Percentiles rank a stretch among this genome's conserved stretches.
Conservation (phyloP, 768 basidiomycete species). For the Trametes punicea region DNA sequence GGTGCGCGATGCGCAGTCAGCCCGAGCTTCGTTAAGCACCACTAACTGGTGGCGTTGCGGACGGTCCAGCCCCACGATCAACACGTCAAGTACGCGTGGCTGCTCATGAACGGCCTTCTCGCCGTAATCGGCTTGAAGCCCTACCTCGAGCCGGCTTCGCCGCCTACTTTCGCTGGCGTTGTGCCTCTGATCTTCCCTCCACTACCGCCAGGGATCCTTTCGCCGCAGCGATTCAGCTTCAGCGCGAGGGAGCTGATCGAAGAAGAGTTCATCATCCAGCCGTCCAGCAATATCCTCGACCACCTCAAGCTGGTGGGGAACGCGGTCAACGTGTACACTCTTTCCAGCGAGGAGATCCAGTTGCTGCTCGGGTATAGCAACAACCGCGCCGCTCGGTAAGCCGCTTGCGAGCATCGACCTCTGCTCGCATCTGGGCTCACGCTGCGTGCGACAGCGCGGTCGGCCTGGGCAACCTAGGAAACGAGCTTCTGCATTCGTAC, state of each 20-base stretch:
- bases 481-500: slow-evolving; percentile 9
- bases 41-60: not conserved
- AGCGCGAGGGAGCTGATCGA: slow-evolving; percentile 11
- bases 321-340: slow-evolving; percentile 8
- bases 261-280: slow-evolving; percentile 15
- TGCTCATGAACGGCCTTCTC: slow-evolving; percentile 10
- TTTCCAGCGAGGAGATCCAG: not conserved
- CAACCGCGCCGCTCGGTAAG: slow-evolving; percentile 11
- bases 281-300: slow-evolving; percentile 6
- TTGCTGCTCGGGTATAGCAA: slow-evolving; percentile 1
- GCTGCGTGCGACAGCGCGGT: not conserved
- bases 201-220: not conserved
- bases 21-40: not conserved
- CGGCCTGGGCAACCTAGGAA: slow-evolving; percentile 3
- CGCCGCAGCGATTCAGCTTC: slow-evolving; percentile 7
- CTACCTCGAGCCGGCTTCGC: slow-evolving; percentile 1
- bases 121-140: not conserved
- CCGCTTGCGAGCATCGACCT: not conserved
- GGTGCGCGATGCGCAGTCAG: not conserved
- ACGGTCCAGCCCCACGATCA: not conserved
- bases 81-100: slow-evolving; percentile 7
- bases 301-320: slow-evolving; percentile 15
- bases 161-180: slow-evolving; percentile 1
- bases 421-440: not conserved
- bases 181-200: slow-evolving; percentile 5